These are phyloP conservation scores for Pachyrhizus erosus DNA, from an alignment of 306 rosid species.

Conservation along the genomic window DNA sequence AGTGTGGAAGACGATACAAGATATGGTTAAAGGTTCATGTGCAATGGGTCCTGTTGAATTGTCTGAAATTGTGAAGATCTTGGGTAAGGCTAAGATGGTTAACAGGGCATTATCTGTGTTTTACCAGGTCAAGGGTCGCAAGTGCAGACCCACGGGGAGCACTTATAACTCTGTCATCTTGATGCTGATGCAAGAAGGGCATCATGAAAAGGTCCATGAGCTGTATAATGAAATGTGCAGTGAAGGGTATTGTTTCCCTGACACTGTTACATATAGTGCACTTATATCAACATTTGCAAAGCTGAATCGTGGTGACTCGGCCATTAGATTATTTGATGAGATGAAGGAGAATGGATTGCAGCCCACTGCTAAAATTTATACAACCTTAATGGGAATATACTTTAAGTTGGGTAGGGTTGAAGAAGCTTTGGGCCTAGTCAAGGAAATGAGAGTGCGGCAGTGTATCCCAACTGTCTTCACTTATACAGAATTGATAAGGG, in stretches of 20 bases:
- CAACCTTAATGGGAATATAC: constrained; percentile 68
- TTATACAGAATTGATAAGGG: constrained; percentile 84
- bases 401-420: constrained; percentile 74
- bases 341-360: constrained; percentile 90
- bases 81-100: constrained; percentile 90
- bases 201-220: constrained; percentile 85
- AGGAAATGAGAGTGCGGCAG: constrained; percentile 72
- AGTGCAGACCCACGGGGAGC: constrained; percentile 68
- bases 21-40: constrained; percentile 71
- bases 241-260: constrained; percentile 77
- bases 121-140: constrained; percentile 80
- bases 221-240: constrained; percentile 86
- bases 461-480: constrained; percentile 83
- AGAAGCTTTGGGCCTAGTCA: constrained; percentile 64
- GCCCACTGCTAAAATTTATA: constrained; percentile 82
- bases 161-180: constrained; percentile 80
- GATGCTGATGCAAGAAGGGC: constrained; percentile 90
- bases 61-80: constrained; percentile 71
- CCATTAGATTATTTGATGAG: constrained; percentile 79
- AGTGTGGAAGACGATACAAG: constrained; percentile 84
- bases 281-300: constrained; percentile 76
- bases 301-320: constrained; percentile 71
- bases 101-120: constrained; percentile 78
- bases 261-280: constrained; percentile 81
- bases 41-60: constrained; percentile 62